Conservation (phyloP, 331 rosid species). For the Prunus yedoensis region DNA sequence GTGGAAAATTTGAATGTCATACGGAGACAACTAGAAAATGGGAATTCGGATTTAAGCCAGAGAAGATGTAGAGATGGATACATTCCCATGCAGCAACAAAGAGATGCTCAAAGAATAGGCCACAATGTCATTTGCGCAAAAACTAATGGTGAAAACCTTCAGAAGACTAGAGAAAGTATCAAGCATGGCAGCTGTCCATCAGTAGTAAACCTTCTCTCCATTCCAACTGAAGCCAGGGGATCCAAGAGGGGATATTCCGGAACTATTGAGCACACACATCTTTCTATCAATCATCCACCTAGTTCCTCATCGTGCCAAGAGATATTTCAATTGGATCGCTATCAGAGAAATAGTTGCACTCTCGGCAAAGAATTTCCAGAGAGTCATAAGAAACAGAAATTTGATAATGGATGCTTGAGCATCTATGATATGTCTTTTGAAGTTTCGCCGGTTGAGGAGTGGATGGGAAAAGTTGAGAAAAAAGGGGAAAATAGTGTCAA, state of each 20-base stretch:
- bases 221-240: conserved; percentile 40
- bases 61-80: conserved; percentile 31
- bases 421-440: conserved; percentile 28
- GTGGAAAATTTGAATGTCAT: conserved; percentile 20
- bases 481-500: conserved; percentile 13
- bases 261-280: conserved; percentile 25
- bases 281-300: conserved; percentile 31
- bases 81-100: conserved; percentile 32
- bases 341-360: conserved; percentile 30
- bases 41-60: conserved; percentile 33
- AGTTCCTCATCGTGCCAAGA: conserved; percentile 42
- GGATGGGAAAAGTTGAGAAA: conserved; percentile 27
- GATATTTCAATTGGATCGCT: conserved; percentile 35
- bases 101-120: conserved; percentile 24
- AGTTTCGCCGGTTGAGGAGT: conserved; percentile 23
- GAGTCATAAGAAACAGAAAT: conserved; percentile 48
- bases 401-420: conserved; percentile 37
- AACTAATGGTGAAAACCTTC: conserved; percentile 26
- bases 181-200: conserved; percentile 26
- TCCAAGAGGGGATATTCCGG: conserved; percentile 47
- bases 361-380: conserved; percentile 26
- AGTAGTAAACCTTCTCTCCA: conserved; percentile 30
- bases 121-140: conserved; percentile 37
- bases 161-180: conserved; percentile 27
- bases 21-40: conserved; percentile 30